These are phyloP conservation scores for Pichia sorboxylosa DNA, from an alignment of 1,139 yeast species.

Conservation along the genomic window DNA sequence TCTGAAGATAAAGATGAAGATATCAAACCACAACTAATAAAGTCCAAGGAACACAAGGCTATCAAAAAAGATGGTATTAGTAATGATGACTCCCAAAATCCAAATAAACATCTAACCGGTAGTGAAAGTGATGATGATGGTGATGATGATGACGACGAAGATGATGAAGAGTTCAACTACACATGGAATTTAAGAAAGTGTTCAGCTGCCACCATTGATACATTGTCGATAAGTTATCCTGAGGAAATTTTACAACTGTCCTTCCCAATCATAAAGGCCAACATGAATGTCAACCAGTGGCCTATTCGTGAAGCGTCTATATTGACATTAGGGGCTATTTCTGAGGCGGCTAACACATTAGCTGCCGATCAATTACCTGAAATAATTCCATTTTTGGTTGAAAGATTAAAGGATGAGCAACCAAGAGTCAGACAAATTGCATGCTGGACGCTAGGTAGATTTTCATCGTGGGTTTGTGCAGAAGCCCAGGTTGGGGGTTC, in stretches of 20 bases:
- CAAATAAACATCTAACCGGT: constrained; percentile 41
- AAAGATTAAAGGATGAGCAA: constrained; percentile 62
- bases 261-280: constrained; percentile 65
- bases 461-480: constrained; percentile 66
- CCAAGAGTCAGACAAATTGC: constrained; percentile 86
- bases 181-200: constrained; percentile 93
- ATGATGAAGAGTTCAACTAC: constrained; percentile 57
- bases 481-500: constrained; percentile 53
- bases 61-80: constrained; percentile 22
- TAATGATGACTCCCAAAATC: constrained; percentile 26
- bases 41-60: constrained; percentile 55
- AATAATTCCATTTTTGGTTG: constrained; percentile 75
- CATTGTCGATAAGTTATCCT: constrained; percentile 60
- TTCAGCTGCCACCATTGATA: constrained; percentile 85
- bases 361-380: constrained; percentile 66
- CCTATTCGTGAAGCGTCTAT: constrained; percentile 87
- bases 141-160: constrained; percentile 37
- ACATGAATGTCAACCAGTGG: constrained; percentile 66
- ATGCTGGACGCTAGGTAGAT: constrained; percentile 91
- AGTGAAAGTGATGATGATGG: constrained; percentile 33
- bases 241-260: constrained; percentile 53
- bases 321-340: constrained; percentile 88
- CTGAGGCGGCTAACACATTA: constrained; percentile 72
- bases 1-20: constrained; percentile 78
- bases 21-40: constrained; percentile 66